These are phyloP conservation scores for Geotrichum phurueaensis DNA, from an alignment of 1,139 yeast species.

Conservation along the genomic window DNA sequence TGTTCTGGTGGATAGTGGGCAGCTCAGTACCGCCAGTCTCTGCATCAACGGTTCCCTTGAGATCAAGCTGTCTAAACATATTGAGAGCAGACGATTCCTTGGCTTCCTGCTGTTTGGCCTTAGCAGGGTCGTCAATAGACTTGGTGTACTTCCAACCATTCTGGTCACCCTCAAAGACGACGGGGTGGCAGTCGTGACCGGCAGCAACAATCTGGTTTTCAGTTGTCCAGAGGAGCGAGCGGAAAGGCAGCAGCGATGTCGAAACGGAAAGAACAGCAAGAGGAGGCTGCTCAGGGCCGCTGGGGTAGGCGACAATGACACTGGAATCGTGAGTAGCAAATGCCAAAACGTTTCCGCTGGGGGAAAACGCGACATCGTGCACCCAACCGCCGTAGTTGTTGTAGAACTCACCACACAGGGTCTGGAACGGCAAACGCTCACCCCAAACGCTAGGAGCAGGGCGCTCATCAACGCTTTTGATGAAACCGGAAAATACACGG, in stretches of 20 bases:
- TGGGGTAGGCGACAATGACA: constrained; percentile 68
- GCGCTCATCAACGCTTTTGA: constrained; percentile 82
- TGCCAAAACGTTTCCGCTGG: constrained; percentile 70
- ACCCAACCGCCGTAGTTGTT: constrained; percentile 83
- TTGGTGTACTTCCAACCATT: constrained; percentile 61
- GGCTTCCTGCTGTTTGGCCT: constrained; percentile 46
- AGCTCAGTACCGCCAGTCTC: constrained; percentile 49
- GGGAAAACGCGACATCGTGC: constrained; percentile 84
- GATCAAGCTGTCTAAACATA: constrained; percentile 93
- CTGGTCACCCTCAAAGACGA: constrained; percentile 68
- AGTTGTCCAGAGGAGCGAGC: constrained; percentile 60
- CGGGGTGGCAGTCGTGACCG: constrained; percentile 90
- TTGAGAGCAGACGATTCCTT: constrained; percentile 80
- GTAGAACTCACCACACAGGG: constrained; percentile 79
- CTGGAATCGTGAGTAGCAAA: constrained; percentile 77
- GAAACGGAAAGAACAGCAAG: constrained; percentile 44
- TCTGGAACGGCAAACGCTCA: constrained; percentile 89
- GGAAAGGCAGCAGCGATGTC: constrained; percentile 80
- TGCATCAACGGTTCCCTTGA: constrained; percentile 70
- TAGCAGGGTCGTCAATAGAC: constrained; percentile 56
- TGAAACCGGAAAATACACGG: constrained; percentile 86
- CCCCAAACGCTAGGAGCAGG: constrained; percentile 90
- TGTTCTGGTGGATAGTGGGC: constrained; percentile 83
- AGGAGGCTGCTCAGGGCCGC: constrained; percentile 59
- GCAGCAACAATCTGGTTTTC: constrained; percentile 72